These are phyloP conservation scores for Pseudonitzschia pungens DNA, from an alignment of 108 stramenopile species.

Conservation along the genomic window DNA sequence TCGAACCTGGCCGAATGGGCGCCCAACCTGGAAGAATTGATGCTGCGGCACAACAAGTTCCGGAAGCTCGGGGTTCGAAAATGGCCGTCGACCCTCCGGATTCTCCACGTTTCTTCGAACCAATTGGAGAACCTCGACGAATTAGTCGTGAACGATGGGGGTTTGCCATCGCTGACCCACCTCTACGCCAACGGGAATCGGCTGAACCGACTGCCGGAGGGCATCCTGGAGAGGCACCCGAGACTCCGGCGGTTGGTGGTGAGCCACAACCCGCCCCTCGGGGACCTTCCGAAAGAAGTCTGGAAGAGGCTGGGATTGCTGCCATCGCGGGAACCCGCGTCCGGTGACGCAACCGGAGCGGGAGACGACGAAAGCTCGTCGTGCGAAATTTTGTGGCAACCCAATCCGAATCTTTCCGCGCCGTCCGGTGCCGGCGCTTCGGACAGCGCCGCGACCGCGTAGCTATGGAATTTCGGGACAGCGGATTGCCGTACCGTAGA, in stretches of 20 bases:
- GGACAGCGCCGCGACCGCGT: background rate
- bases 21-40: constrained; percentile 1
- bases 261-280: constrained; percentile 41
- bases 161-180: constrained; percentile 29
- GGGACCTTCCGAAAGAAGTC: background rate
- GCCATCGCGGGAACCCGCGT: background rate
- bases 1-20: constrained; percentile 35
- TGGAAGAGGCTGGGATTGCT: background rate
- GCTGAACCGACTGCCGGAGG: constrained; percentile 39
- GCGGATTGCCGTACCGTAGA: too few relatives aligned
- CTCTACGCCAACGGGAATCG: constrained; percentile 57
- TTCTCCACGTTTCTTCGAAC: constrained; percentile 65
- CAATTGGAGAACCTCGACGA: constrained; percentile 37
- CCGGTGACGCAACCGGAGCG: too few relatives aligned
- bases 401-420: constrained; percentile 8
- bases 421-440: background rate
- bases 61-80: constrained; percentile 32
- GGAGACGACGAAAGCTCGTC: background rate
- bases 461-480: too few relatives aligned
- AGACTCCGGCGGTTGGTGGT: constrained; percentile 44
- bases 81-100: constrained; percentile 27
- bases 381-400: constrained; percentile 16
- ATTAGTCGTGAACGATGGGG: constrained; percentile 7
- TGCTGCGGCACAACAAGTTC: constrained; percentile 39
- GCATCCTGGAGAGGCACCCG: constrained; percentile 25